These are phyloP conservation scores for Neurospora tetrasperma DNA, from an alignment of 495 filamentous ascomycete genomes.

Conservation along the genomic window DNA sequence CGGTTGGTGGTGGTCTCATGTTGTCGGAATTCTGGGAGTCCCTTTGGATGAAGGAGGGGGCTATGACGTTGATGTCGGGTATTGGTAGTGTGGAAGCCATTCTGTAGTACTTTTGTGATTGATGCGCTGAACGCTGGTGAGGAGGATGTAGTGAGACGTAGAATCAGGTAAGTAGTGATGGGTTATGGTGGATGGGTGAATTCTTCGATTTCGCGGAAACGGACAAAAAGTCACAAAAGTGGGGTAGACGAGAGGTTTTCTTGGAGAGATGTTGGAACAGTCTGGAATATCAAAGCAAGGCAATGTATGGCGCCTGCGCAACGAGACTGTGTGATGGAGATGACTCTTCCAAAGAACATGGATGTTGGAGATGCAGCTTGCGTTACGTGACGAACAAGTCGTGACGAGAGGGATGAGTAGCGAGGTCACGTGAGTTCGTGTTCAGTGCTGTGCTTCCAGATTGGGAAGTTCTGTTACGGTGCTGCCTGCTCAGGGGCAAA, in stretches of 20 bases:
- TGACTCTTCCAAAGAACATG: background rate
- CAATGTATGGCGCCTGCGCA: background rate
- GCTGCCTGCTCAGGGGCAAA: background rate
- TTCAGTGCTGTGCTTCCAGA: background rate
- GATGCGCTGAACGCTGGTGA: background rate
- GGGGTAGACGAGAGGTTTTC: background rate
- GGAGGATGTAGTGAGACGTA: background rate
- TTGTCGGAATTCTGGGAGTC: background rate
- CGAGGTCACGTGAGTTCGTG: background rate
- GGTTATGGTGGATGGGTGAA: background rate
- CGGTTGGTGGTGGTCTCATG: slow-evolving; percentile 7
- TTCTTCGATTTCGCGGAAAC: background rate
- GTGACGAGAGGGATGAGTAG: background rate
- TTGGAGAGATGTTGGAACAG: background rate
- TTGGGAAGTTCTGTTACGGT: background rate
- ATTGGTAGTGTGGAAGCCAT: background rate
- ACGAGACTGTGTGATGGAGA: background rate
- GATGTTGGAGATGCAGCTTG: background rate
- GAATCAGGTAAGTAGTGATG: background rate
- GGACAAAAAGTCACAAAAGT: background rate
- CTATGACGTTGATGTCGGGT: background rate
- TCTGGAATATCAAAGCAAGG: background rate
- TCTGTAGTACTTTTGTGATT: background rate
- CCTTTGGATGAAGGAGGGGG: background rate
- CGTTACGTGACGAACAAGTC: background rate